Evolutionary conservation across 2,329 filamentous ascomycete genomes (phyloP).

Genomic region (Ophiostoma ulmi): DNA sequence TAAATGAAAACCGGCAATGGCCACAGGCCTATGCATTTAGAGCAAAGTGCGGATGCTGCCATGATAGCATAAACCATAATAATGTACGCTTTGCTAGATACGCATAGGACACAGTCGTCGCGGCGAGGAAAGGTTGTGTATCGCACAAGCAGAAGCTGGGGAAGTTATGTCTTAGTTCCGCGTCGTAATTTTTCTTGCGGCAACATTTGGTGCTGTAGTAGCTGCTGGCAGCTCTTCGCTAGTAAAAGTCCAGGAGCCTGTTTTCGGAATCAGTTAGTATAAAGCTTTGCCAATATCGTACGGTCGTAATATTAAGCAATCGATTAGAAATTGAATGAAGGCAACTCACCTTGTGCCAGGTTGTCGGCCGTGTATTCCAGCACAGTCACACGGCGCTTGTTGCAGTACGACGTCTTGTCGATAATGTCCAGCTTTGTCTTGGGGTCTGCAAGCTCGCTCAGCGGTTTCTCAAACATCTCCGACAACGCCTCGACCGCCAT

Average conservation of each 20-base stretch:
- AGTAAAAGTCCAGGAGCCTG: conserved; percentile 10
- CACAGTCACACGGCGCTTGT: conserved; percentile 81
- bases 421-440: conserved; percentile 97
- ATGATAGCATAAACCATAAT: not conserved
- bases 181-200: not conserved
- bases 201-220: not conserved
- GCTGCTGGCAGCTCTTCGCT: not conserved
- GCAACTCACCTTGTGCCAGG: conserved; percentile 69
- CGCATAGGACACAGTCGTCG: not conserved
- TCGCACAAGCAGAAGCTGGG: not conserved
- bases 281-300: not conserved
- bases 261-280: not conserved
- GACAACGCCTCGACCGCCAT: conserved; percentile 94
- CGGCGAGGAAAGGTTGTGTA: not conserved
- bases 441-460: conserved; percentile 73
- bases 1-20: not conserved
- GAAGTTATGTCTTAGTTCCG: not conserved
- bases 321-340: not conserved
- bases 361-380: conserved; percentile 91
- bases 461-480: conserved; percentile 99
- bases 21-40: not conserved
- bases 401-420: conserved; percentile 98
- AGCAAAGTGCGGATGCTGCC: not conserved
- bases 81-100: not conserved
- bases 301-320: not conserved